These are phyloP conservation scores for Endoconidiophora polonica DNA, from an alignment of 2,329 filamentous ascomycete genomes.

Conservation along the genomic window DNA sequence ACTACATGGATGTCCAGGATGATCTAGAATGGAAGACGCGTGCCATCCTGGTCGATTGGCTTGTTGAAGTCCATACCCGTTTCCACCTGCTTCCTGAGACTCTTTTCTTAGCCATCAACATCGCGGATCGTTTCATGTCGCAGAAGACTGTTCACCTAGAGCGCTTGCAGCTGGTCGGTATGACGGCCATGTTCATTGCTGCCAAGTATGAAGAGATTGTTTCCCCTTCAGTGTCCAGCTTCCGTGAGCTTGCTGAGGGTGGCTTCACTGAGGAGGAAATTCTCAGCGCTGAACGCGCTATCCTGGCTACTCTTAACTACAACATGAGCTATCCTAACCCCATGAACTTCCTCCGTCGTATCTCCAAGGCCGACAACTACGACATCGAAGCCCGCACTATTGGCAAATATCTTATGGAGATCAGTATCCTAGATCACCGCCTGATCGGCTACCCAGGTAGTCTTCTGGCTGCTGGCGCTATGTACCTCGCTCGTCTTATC, in stretches of 20 bases:
- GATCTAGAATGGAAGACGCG: conserved; percentile 98
- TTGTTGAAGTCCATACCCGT: conserved; percentile 93
- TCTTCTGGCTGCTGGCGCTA: conserved; percentile 77
- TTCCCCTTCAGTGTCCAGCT: conserved; percentile 91
- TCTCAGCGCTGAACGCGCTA: conserved; percentile 87
- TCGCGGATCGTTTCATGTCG: conserved; percentile 94
- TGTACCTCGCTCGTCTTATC: conserved; percentile 86
- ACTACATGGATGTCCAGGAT: conserved; percentile 90
- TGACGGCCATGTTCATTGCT: conserved; percentile 98
- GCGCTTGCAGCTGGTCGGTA: conserved; percentile 86
- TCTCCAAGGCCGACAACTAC: conserved; percentile 98
- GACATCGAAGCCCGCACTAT: conserved; percentile 95
- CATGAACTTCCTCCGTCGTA: conserved; percentile 98
- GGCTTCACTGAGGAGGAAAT: conserved; percentile 93
- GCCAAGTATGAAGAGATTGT: conserved; percentile 98
- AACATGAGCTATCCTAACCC: conserved; percentile 97
- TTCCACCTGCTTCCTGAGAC: conserved; percentile 94
- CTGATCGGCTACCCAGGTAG: conserved; percentile 84
- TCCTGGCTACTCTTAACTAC: conserved; percentile 81
- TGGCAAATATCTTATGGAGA: conserved; percentile 95
- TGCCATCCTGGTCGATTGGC: conserved; percentile 92
- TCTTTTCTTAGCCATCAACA: conserved; percentile 90
- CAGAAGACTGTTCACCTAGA: conserved; percentile 91
- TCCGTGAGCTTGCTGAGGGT: conserved; percentile 91
- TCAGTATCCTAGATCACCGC: conserved; percentile 84